phyloP scores from a whole-genome alignment of 139 green algal genomes.

The Spirogloea muscicola region DNA sequence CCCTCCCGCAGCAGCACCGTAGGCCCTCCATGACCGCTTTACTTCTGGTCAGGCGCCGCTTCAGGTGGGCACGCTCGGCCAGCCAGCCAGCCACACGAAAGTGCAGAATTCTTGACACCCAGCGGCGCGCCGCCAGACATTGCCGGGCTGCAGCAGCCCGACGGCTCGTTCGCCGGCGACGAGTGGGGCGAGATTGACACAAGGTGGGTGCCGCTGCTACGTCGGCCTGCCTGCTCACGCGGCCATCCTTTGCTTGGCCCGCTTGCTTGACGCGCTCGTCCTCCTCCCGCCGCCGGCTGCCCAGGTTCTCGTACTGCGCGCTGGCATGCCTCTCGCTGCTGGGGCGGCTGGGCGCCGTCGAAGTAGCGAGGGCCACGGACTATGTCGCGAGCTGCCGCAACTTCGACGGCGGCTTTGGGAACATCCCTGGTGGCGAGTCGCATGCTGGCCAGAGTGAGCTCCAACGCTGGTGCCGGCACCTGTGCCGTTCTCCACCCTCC shows the following conservation, averaged over 20 bases:
- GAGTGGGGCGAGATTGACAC: constrained; percentile 97
- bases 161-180: constrained; percentile 92
- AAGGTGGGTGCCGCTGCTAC: constrained; percentile 38
- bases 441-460: constrained; percentile 56
- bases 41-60: too few relatives aligned
- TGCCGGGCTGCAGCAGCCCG: constrained; percentile 68
- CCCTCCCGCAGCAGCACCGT: too few relatives aligned
- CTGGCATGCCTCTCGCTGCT: constrained; percentile 68
- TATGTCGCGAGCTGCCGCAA: constrained; percentile 86
- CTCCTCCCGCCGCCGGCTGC: background rate
- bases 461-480: too few relatives aligned
- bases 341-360: constrained; percentile 53
- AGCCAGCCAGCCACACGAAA: too few relatives aligned
- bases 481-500: constrained; percentile 3
- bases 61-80: too few relatives aligned
- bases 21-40: too few relatives aligned
- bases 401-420: constrained; percentile 96
- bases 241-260: background rate
- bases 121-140: constrained; percentile 57
- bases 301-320: constrained; percentile 90
- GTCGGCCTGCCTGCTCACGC: background rate
- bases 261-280: background rate
- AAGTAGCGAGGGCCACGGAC: constrained; percentile 67
- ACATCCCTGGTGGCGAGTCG: constrained; percentile 57
- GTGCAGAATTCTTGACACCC: too few relatives aligned